Conservation (phyloP, 108 stramenopile species). For the Parmales sp. region DNA sequence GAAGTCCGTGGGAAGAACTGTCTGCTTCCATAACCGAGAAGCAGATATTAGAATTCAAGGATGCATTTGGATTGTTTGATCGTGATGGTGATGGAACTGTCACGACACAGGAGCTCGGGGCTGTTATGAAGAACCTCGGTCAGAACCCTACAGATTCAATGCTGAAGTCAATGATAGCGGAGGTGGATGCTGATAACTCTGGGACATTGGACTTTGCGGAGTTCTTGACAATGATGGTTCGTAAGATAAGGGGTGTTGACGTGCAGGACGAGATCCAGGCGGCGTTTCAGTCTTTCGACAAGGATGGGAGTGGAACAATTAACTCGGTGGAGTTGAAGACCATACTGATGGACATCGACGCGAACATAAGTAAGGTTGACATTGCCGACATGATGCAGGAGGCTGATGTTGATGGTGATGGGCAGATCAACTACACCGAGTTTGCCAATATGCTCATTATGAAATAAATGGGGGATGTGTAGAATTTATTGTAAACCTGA, state of each 20-base stretch:
- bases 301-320: constrained; percentile 64
- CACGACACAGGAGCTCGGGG: constrained; percentile 69
- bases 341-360: constrained; percentile 67
- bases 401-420: constrained; percentile 12
- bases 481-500: too few relatives aligned
- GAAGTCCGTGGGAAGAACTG: too few relatives aligned
- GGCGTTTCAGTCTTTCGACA: constrained; percentile 33
- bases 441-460: constrained; percentile 12
- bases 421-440: constrained; percentile 5
- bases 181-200: constrained; percentile 60
- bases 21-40: constrained; percentile 11
- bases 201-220: constrained; percentile 66
- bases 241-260: constrained; percentile 67
- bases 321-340: constrained; percentile 55
- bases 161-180: constrained; percentile 62
- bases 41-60: constrained; percentile 58
- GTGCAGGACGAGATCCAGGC: constrained; percentile 50
- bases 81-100: constrained; percentile 47
- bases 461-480: too few relatives aligned
- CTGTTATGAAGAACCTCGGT: constrained; percentile 59
- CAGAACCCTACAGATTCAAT: constrained; percentile 56
- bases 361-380: constrained; percentile 62
- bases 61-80: constrained; percentile 65
- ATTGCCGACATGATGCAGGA: constrained; percentile 54
- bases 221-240: constrained; percentile 68